phyloP scores from a whole-genome alignment of 2,329 filamentous ascomycete genomes.

The Beauveria australis region DNA sequence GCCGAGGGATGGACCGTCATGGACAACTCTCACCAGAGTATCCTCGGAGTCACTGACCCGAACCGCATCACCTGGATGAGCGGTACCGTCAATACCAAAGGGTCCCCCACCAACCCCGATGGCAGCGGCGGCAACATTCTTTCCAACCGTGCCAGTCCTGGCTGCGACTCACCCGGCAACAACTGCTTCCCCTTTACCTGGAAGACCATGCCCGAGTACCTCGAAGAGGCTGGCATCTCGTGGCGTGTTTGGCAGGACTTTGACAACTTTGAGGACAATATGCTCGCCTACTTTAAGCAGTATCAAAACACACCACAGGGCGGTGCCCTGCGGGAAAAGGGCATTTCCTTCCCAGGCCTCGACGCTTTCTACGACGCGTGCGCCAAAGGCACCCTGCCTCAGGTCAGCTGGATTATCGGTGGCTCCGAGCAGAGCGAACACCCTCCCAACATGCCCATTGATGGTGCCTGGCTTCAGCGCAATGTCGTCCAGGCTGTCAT shows the following conservation, averaged over 20 bases:
- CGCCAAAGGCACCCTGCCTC: constrained; percentile 39
- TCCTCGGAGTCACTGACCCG: constrained; percentile 32
- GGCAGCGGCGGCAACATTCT: constrained; percentile 38
- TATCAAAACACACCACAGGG: constrained; percentile 33
- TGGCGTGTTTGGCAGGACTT: constrained; percentile 43
- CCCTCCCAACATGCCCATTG: constrained; percentile 42
- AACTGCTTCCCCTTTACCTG: constrained; percentile 45
- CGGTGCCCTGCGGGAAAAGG: constrained; percentile 33
- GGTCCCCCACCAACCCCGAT: constrained; percentile 19
- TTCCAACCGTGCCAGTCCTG: constrained; percentile 31
- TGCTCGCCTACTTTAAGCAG: constrained; percentile 42
- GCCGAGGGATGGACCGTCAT: constrained; percentile 43
- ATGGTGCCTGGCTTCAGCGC: constrained; percentile 48
- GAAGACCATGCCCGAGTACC: constrained; percentile 41
- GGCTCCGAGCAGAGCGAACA: constrained; percentile 49
- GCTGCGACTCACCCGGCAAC: constrained; percentile 32
- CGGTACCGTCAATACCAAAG: constrained; percentile 41
- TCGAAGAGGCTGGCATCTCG: constrained; percentile 37
- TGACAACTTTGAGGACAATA: constrained; percentile 45
- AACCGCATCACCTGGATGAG: constrained; percentile 31
- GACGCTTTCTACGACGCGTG: constrained; percentile 41
- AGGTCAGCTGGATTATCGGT: constrained; percentile 43
- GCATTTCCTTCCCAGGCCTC: constrained; percentile 37
- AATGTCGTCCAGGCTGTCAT: constrained; percentile 42
- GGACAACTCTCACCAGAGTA: constrained; percentile 12